Conservation (phyloP, 1,284 basidiomycete genomes). For the Erythrobasidium hasegawianum region DNA sequence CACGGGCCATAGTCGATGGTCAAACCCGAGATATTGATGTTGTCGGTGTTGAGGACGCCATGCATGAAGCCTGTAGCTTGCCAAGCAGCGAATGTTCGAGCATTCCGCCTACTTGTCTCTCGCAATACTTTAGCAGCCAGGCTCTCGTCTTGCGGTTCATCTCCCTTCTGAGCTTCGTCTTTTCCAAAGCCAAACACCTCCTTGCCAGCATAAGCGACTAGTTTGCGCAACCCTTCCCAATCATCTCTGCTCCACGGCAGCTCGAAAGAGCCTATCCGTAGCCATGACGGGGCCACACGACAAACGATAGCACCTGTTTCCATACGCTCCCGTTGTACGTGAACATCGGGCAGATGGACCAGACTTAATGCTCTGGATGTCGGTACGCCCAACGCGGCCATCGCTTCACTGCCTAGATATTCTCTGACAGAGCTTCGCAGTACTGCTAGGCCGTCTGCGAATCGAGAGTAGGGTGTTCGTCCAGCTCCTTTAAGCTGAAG, state of each 20-base stretch:
- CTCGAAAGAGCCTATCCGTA: slow-evolving; percentile 68
- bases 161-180: neutral
- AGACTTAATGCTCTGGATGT: slow-evolving; percentile 84
- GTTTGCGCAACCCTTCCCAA: slow-evolving; percentile 65
- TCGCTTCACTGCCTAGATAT: slow-evolving; percentile 62
- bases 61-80: slow-evolving; percentile 56
- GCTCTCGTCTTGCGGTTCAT: slow-evolving; percentile 34
- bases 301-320: slow-evolving; percentile 78
- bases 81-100: slow-evolving; percentile 87
- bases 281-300: slow-evolving; percentile 81
- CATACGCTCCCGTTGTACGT: slow-evolving; percentile 71
- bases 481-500: slow-evolving; percentile 93
- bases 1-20: slow-evolving; percentile 73
- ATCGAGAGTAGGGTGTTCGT: slow-evolving; percentile 85
- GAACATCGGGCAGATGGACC: slow-evolving; percentile 69
- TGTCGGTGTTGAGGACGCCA: slow-evolving; percentile 90
- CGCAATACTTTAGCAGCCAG: slow-evolving; percentile 59
- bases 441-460: slow-evolving; percentile 89
- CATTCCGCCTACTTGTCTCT: slow-evolving; percentile 76
- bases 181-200: slow-evolving; percentile 57
- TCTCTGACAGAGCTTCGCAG: slow-evolving; percentile 87
- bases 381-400: slow-evolving; percentile 80
- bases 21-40: slow-evolving; percentile 54
- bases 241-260: slow-evolving; percentile 58
- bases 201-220: slow-evolving; percentile 57